Base-by-base conservation (phyloP, 768 basidiomycete genomes). In the Wakefieldia striispora region DNA sequence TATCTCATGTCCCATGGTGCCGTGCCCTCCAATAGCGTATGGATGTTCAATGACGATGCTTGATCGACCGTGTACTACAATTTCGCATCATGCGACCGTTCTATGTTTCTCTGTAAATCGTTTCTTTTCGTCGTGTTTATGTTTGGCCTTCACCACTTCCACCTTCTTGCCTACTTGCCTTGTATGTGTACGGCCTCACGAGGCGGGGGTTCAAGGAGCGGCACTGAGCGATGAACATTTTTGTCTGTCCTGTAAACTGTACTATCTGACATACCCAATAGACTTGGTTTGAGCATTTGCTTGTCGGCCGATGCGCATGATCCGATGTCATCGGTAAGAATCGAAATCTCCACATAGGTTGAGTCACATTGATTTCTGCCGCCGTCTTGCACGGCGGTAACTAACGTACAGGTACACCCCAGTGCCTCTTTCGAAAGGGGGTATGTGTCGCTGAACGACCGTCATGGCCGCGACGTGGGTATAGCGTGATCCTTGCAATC, bases 191-290 rank as follows among this genome's bases (percentile, higher is more conserved):
- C 21, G 37, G 47, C 47, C 50, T 58, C 47, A 49, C 37, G 47
- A 50, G 54, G 61, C 49, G 53, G 45, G 45, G 40, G 38, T 36
- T 45, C 49, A 50, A 48, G 50, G 57, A 59, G 60, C 43, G 53
- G 47, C 43, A 47, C 43, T 24, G 58, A 40, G 52, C 44, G 38
- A 50, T 44, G 61, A 54, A 62, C 59, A 50, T 67, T 65, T 40
- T 57, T 47, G 38, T 59, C 37, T 40, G 39, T 21, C 13, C 24
- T 62, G 57, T 63, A 53, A 61, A 51, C 9, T 65, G 58, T 65
- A 56, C 49, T 26, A 27, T 27, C n/a, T 41, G 38, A 23, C 45
- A 64, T 66, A 64, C 63, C 63, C 63, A 44, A 54, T 64, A 64
- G 63, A 64, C 50, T 26, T 40, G 13, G 35, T 39, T 40, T 19